Percentiles rank a stretch among this genome's conserved stretches.
These are phyloP conservation scores for Acrocalymma vagum DNA, from an alignment of 2,329 filamentous ascomycete genomes.

Conservation along the genomic window DNA sequence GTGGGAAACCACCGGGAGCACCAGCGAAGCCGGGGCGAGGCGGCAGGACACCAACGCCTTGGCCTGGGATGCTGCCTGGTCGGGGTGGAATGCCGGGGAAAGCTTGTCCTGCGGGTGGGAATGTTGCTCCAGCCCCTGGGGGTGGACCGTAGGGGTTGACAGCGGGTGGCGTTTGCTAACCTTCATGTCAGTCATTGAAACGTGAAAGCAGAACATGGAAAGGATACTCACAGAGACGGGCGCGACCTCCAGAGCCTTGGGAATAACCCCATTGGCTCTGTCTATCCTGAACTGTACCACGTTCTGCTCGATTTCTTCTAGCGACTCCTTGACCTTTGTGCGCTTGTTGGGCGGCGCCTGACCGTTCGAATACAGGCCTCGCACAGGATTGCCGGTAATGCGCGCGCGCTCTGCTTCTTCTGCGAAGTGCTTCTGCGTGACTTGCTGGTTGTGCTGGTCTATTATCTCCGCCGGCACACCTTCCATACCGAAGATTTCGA, in stretches of 20 bases:
- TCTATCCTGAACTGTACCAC: constrained; percentile 63
- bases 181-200: neutral
- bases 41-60: constrained; percentile 32
- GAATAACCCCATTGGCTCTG: constrained; percentile 51
- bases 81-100: constrained; percentile 31
- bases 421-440: constrained; percentile 85
- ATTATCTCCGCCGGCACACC: constrained; percentile 89
- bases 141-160: constrained; percentile 25
- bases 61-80: constrained; percentile 43
- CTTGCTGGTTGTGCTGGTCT: constrained; percentile 83
- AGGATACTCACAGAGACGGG: constrained; percentile 58
- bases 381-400: constrained; percentile 82
- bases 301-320: constrained; percentile 81
- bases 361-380: constrained; percentile 52
- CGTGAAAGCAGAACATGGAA: neutral
- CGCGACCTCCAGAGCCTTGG: constrained; percentile 55
- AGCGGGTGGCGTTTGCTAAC: constrained; percentile 28
- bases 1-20: constrained; percentile 23
- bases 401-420: constrained; percentile 83
- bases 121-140: constrained; percentile 23
- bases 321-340: constrained; percentile 73
- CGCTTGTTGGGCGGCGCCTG: constrained; percentile 62
- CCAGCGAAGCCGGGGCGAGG: constrained; percentile 49
- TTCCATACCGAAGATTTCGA: constrained; percentile 99
- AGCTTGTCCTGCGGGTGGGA: constrained; percentile 34